phyloP scores from a whole-genome alignment of 1,284 basidiomycete genomes.

The Austroboletus novae-zelandiae region DNA sequence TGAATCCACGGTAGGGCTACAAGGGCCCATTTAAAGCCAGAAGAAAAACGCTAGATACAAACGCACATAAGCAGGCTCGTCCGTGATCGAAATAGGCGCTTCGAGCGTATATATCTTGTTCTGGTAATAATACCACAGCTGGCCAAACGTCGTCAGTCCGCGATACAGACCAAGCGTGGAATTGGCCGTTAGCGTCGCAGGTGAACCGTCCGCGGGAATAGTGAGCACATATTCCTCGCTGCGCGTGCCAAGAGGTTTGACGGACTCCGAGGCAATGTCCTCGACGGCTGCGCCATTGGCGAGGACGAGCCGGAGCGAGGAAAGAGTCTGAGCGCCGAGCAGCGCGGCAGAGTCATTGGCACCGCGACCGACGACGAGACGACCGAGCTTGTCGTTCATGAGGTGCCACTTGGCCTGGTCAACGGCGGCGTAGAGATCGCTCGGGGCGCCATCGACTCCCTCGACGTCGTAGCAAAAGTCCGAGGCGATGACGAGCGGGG shows the following conservation, averaged over 20 bases:
- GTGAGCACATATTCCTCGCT: constrained; percentile 68
- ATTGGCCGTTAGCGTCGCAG: constrained; percentile 63
- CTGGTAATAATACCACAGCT: constrained; percentile 66
- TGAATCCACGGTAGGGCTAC: constrained; percentile 76
- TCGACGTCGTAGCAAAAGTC: too few relatives aligned
- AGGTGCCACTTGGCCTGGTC: too few relatives aligned
- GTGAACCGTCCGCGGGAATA: constrained; percentile 58
- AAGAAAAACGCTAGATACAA: not conserved
- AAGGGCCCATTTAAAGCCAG: constrained; percentile 1
- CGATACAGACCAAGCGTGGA: constrained; percentile 77
- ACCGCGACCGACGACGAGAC: too few relatives aligned
- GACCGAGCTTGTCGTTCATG: too few relatives aligned
- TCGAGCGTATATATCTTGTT: constrained; percentile 54
- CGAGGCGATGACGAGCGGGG: too few relatives aligned
- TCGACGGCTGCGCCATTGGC: constrained; percentile 14
- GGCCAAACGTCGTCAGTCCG: constrained; percentile 80
- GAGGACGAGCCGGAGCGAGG: too few relatives aligned
- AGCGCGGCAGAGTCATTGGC: too few relatives aligned
- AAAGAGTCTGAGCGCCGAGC: too few relatives aligned
- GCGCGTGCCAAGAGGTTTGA: constrained; percentile 49
- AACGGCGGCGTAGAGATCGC: too few relatives aligned
- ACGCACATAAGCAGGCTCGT: constrained; percentile 65
- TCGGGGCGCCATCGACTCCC: too few relatives aligned
- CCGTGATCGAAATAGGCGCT: constrained; percentile 60
- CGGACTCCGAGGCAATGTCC: constrained; percentile 57